Percentiles rank a stretch among this genome's conserved stretches.
These are phyloP conservation scores for Aspergillus ostianus DNA, from an alignment of 495 filamentous ascomycete genomes.

Conservation along the genomic window DNA sequence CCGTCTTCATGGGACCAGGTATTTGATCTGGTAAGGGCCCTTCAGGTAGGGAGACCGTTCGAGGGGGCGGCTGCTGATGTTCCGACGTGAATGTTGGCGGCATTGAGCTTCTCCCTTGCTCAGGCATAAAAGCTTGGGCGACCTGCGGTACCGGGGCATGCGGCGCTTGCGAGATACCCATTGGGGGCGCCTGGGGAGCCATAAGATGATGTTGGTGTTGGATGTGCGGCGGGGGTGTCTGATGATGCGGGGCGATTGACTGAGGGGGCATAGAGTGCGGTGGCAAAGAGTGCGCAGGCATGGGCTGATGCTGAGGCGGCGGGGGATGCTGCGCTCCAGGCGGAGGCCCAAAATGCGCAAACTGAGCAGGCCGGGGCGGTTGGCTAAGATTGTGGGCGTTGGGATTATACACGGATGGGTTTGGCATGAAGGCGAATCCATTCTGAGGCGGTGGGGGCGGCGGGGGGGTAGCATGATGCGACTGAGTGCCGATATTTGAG, in stretches of 20 bases:
- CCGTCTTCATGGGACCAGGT: slow-evolving; percentile 36
- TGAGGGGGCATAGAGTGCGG: slow-evolving; percentile 33
- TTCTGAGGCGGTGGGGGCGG: slow-evolving; percentile 65
- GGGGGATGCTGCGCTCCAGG: slow-evolving; percentile 37
- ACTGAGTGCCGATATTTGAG: slow-evolving; percentile 70
- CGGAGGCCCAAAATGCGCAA: slow-evolving; percentile 47
- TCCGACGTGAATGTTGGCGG: slow-evolving; percentile 48
- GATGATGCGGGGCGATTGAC: slow-evolving; percentile 28
- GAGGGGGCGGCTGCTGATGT: slow-evolving; percentile 37
- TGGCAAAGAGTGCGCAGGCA: slow-evolving; percentile 29
- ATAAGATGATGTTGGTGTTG: slow-evolving; percentile 43
- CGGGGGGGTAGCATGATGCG: slow-evolving; percentile 55
- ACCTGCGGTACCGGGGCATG: slow-evolving; percentile 61
- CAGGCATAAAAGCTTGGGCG: slow-evolving; percentile 65
- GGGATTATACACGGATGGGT: slow-evolving; percentile 80
- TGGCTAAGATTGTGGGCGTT: slow-evolving; percentile 53
- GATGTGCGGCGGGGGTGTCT: slow-evolving; percentile 34
- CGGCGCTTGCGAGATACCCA: slow-evolving; percentile 36
- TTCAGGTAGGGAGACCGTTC: slow-evolving; percentile 37
- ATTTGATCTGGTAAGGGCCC: slow-evolving; percentile 40
- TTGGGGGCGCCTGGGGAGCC: slow-evolving; percentile 34
- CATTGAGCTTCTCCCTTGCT: slow-evolving; percentile 57
- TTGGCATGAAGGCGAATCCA: slow-evolving; percentile 80
- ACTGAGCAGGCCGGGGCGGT: slow-evolving; percentile 45
- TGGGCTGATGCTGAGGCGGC: slow-evolving; percentile 31